Evolutionary conservation across 2,329 filamentous ascomycete species (phyloP), one percentile per base, ranked within the genome.

Genomic region (Ascochyta lentis): DNA sequence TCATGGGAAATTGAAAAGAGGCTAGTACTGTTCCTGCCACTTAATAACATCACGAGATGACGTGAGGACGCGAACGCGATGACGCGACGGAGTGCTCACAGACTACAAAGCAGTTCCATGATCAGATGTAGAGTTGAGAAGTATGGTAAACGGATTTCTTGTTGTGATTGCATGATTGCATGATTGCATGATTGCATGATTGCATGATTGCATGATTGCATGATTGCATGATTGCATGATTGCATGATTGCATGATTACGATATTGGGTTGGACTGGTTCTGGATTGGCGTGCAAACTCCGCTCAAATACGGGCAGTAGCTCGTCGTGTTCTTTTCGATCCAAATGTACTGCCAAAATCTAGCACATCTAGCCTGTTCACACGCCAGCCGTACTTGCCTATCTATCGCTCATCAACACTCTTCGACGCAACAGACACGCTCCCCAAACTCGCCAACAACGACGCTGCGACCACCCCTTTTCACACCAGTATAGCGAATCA

Each of bases 1-100:
- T 53, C 49, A 53, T 46, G 41, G 26, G 27, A 41, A 53, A 53
- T 35, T 37, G 27, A 35, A 45, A 53, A 37, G 22, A 41, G 49
- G 49, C 42, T 53, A 42, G 49, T 46, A 27, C 34, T 46, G 26
- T 35, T 46, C 27, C 27, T 38, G 23, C 31, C 12, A 7, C 12
- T 38, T 13, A 4, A 44, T 40, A 22, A 41, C 27, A 29, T 46
- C 49, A 53, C 49, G 42, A 29, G 49, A 53, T 46, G 49, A 47
- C 42, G 49, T 45, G 42, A 34, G 13, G 19, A 19, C 35, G 26
- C 19, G 42, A 13, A 27, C 41, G 49, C 37, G 49, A 52, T 52
- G 41, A 52, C 42, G 29, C 37, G 49, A 46, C 15, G 23, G 12
- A 6, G 8, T 3, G 6, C 5, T 23, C 9, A 29, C 15, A 6